Evolutionary conservation across 2,329 filamentous ascomycete genomes (phyloP), one percentile per base, ranked within the genome.

Genomic region (Arachnopeziza araneosa): DNA sequence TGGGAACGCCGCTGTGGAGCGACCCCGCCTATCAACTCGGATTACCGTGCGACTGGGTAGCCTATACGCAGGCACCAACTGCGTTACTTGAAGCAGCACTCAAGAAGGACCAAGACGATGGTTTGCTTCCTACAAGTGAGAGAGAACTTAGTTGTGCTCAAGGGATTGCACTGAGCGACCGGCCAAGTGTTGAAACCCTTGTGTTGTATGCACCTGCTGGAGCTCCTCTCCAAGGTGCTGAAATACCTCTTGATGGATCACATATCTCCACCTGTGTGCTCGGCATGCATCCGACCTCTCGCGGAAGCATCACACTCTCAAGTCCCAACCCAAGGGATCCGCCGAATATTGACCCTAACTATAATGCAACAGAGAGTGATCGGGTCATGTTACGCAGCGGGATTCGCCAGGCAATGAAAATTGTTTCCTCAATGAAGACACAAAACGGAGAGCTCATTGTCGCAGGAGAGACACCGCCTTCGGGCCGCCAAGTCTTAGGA

Each of bases 261-360:
- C 23, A 23, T 19, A 60, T 63, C 44, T 44, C 54, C 10, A 57
- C 56, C 21, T 54, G 14, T 21, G 51, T 49, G 12, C 26, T 62
- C 48, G 36, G 51, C 21, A 23, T 49, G 17, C 44, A 59, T 19
- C 62, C 62, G 14, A 62, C 60, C 14, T 58, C 57, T 8, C 48
- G 52, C 19, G 88, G 88, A 19, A 80, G 78, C 1, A 86, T 91
- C 6, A 80, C 73, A 2, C 79, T 91, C 10, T 77, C 76, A 22
- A 85, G 82, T 0, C 73, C 80, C 0, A 80, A 90, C 68, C 86
- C 87, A 0, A 80, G 82, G 1, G 85, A 88, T 57, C 74, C 78
- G 7, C 88, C 88, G 0, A 71, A 80, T 6, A 87, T 90, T 65
- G 74, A 76, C 53, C 88, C 84, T 74, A 82, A 84, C 72, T 86